Evolutionary conservation across 2,329 filamentous ascomycete species (phyloP).

Genomic region (Coleophoma crateriformis): DNA sequence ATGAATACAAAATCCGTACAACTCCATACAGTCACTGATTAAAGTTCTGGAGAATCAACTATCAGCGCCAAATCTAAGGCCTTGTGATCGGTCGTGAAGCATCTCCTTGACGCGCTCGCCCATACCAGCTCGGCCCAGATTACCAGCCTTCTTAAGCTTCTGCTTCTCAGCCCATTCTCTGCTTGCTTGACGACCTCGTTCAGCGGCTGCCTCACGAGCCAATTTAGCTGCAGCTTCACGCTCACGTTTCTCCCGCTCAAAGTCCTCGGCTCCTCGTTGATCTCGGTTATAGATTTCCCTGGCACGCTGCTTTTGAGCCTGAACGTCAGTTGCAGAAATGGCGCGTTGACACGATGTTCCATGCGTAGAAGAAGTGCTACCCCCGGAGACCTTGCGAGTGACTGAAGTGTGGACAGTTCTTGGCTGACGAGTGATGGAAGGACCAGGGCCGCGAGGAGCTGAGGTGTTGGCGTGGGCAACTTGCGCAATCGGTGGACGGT

Average conservation of each 20-base stretch:
- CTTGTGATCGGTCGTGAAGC: too few relatives aligned
- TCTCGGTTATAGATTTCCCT: conserved; percentile 50
- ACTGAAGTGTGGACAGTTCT: background rate
- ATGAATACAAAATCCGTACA: too few relatives aligned
- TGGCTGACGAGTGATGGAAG: too few relatives aligned
- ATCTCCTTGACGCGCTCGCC: background rate
- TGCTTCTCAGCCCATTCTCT: conserved; percentile 60
- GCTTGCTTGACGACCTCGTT: conserved; percentile 52
- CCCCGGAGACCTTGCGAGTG: conserved; percentile 16
- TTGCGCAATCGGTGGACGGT: conserved; percentile 26
- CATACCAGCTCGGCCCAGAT: conserved; percentile 17
- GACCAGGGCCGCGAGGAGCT: conserved; percentile 19
- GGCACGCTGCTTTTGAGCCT: conserved; percentile 46
- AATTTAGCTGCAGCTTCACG: conserved; percentile 47
- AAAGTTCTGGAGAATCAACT: too few relatives aligned
- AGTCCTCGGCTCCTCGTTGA: conserved; percentile 38
- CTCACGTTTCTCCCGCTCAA: conserved; percentile 47
- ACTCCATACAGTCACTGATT: too few relatives aligned
- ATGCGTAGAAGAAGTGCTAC: conserved; percentile 16
- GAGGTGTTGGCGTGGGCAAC: conserved; percentile 25
- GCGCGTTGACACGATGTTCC: conserved; percentile 32
- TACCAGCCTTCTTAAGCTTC: conserved; percentile 17
- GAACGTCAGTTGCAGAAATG: conserved; percentile 43
- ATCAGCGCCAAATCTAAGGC: too few relatives aligned
- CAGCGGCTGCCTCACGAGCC: conserved; percentile 55